Evolutionary conservation across 306 rosid genomes (phyloP).

Genomic region (Abrus precatorius): DNA sequence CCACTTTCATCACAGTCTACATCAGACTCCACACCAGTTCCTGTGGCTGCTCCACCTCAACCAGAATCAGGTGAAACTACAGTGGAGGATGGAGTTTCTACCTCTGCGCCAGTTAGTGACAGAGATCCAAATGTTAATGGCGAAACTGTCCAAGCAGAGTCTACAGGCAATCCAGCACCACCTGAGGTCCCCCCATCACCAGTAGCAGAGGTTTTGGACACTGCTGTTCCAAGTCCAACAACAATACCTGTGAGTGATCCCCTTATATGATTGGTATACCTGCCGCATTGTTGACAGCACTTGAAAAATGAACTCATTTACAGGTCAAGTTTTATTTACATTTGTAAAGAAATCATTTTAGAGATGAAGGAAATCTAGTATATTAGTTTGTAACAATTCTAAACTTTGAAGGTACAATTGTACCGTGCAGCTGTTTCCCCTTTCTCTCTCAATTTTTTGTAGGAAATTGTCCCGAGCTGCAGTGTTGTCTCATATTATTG

Average conservation of each 20-base stretch:
- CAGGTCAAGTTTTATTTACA: constrained; percentile 20
- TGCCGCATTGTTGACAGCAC: constrained; percentile 9
- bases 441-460: constrained; percentile 34
- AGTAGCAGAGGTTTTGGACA: constrained; percentile 50
- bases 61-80: constrained; percentile 59
- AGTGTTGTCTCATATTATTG: constrained; percentile 32
- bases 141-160: constrained; percentile 51
- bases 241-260: constrained; percentile 52
- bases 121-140: constrained; percentile 47
- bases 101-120: constrained; percentile 54
- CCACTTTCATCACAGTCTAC: constrained; percentile 47
- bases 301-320: constrained; percentile 27
- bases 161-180: constrained; percentile 47
- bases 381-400: constrained; percentile 46
- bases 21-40: constrained; percentile 48
- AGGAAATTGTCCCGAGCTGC: constrained; percentile 26
- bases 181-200: constrained; percentile 54
- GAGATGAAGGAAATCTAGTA: constrained; percentile 39
- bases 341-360: constrained; percentile 53
- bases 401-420: constrained; percentile 34
- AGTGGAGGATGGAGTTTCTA: constrained; percentile 42
- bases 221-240: constrained; percentile 41
- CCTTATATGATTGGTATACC: constrained; percentile 50
- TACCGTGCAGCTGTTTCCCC: constrained; percentile 34
- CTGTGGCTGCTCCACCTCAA: constrained; percentile 48